Conservation (phyloP, 2,329 filamentous ascomycete genomes). For the Paecilomyces variotii region DNA sequence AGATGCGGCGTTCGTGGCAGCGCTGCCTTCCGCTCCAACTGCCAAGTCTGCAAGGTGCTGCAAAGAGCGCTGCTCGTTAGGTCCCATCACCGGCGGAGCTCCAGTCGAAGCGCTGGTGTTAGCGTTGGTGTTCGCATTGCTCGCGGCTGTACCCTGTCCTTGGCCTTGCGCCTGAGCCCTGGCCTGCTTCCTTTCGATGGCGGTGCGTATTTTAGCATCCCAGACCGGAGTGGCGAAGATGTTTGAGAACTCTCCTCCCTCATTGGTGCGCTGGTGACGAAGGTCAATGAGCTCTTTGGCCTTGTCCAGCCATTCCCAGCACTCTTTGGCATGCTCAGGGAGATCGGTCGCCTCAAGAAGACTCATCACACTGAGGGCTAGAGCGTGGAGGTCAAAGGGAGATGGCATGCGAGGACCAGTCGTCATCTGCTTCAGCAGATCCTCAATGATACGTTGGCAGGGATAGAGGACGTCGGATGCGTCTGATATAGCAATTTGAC, state of each 20-base stretch:
- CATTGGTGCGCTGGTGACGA: constrained; percentile 27
- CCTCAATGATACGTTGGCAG: constrained; percentile 32
- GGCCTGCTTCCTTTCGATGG: constrained; percentile 30
- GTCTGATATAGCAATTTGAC: constrained; percentile 34
- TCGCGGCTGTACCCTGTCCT: constrained; percentile 10
- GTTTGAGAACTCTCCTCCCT: constrained; percentile 27
- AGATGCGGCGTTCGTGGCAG: constrained; percentile 18
- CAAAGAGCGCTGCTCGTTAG: constrained; percentile 37
- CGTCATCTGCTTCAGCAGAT: constrained; percentile 28
- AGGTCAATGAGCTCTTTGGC: constrained; percentile 43
- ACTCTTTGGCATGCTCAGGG: constrained; percentile 29
- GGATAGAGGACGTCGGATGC: constrained; percentile 35
- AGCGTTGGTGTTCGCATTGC: neutral
- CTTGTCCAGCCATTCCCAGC: constrained; percentile 39
- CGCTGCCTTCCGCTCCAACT: constrained; percentile 34
- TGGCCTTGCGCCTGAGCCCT: constrained; percentile 20
- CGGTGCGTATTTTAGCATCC: constrained; percentile 33
- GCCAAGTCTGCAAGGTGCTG: constrained; percentile 38
- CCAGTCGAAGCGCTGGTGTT: constrained; percentile 5
- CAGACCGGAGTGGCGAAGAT: constrained; percentile 32
- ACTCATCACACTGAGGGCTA: constrained; percentile 34
- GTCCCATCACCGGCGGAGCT: constrained; percentile 29
- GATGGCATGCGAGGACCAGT: constrained; percentile 23
- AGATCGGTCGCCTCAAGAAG: constrained; percentile 35
- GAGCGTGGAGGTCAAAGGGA: constrained; percentile 34